A percentile compares a stretch with the other conserved stretches of the same genome.
These are phyloP conservation scores for Chlorella ohadii DNA, from an alignment of 139 green algal species.

Conservation along the genomic window DNA sequence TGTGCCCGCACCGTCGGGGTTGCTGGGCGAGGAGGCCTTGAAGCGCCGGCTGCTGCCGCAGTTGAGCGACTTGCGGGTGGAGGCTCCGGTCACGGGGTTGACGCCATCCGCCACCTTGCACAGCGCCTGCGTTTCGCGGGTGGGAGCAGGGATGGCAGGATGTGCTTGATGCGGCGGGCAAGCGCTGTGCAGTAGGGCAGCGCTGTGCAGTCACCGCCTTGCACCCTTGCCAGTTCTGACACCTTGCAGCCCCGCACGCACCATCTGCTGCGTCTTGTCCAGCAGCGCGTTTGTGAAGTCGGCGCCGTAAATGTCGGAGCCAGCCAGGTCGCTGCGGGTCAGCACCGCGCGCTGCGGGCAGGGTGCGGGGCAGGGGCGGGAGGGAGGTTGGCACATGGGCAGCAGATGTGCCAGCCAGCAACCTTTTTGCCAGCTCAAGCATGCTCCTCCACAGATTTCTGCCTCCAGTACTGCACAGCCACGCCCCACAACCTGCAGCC, in stretches of 20 bases:
- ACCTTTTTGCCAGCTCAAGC: no score
- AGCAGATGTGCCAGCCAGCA: no score
- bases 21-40: slow-evolving; percentile 58
- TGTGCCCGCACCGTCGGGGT: slow-evolving; percentile 79
- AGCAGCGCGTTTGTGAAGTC: slow-evolving; percentile 96
- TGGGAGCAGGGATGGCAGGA: background rate
- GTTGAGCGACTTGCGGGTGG: slow-evolving; percentile 87
- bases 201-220: slow-evolving; percentile 8
- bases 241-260: no score
- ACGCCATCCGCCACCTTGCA: slow-evolving; percentile 87
- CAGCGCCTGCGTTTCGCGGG: slow-evolving; percentile 56
- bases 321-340: slow-evolving; percentile 69
- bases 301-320: slow-evolving; percentile 71
- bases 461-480: no score
- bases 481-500: no score
- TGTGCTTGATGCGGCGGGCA: no score
- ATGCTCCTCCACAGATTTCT: no score
- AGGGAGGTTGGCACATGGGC: no score
- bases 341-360: slow-evolving; percentile 72
- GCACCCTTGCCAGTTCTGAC: no score
- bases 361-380: background rate
- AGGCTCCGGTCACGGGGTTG: slow-evolving; percentile 84
- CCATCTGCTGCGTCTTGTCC: slow-evolving; percentile 89
- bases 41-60: slow-evolving; percentile 75
- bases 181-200: no score